phyloP scores from a whole-genome alignment of 2,329 filamentous ascomycete species.

The Colletotrichum neosansevieriae region DNA sequence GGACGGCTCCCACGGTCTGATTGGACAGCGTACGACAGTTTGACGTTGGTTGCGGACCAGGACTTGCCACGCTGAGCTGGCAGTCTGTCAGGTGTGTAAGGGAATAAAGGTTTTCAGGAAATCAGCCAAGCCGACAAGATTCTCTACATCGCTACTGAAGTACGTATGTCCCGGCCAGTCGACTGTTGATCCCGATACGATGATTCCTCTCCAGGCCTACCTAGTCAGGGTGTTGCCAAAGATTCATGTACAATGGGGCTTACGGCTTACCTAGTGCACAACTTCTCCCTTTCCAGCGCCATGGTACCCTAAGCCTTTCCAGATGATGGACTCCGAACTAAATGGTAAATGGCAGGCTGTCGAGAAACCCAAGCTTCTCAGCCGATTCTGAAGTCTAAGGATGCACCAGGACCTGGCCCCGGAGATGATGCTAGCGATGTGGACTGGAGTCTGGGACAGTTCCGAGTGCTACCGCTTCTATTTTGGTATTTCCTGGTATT shows the following conservation, averaged over 20 bases:
- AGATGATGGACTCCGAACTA: slow-evolving; percentile 5
- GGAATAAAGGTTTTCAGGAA: too few species aligned
- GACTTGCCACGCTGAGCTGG: not conserved
- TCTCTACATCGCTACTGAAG: too few species aligned
- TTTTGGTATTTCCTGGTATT: slow-evolving; percentile 21
- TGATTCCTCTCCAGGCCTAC: too few species aligned
- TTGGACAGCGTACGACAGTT: slow-evolving; percentile 28
- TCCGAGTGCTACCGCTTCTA: slow-evolving; percentile 34
- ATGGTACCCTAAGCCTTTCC: slow-evolving; percentile 15
- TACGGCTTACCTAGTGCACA: not conserved
- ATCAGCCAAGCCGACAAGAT: too few species aligned
- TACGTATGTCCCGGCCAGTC: too few species aligned
- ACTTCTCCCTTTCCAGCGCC: slow-evolving; percentile 5
- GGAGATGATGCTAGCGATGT: slow-evolving; percentile 34
- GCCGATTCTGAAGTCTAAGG: not conserved
- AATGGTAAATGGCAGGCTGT: not conserved
- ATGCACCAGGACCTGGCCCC: slow-evolving; percentile 11
- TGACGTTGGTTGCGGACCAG: not conserved
- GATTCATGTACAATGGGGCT: not conserved
- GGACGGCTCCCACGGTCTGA: slow-evolving; percentile 3
- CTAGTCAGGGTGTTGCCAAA: too few species aligned
- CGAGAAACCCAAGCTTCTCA: slow-evolving; percentile 18
- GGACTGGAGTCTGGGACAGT: slow-evolving; percentile 14
- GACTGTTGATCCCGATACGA: too few species aligned
- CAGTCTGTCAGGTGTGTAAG: too few species aligned